These are phyloP conservation scores for Teratosphaeria epicoccoides DNA, from an alignment of 2,329 filamentous ascomycete species.

Conservation along the genomic window DNA sequence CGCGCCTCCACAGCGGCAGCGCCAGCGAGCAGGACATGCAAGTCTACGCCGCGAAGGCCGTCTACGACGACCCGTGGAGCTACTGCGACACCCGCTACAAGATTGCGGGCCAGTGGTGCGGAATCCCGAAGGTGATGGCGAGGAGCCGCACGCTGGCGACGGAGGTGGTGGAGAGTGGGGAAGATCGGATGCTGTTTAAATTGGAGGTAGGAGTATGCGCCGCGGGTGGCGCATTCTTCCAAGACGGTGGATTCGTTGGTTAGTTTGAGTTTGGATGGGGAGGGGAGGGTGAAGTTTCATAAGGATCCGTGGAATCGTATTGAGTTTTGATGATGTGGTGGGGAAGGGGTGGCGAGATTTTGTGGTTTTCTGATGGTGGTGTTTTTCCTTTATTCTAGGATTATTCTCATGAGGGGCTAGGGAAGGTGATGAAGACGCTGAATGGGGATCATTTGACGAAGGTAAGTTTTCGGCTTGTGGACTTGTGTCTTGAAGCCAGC, in stretches of 20 bases:
- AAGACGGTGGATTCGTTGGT: slow-evolving; percentile 34
- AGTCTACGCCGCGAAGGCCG: slow-evolving; percentile 36
- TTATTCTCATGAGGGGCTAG: slow-evolving; percentile 37
- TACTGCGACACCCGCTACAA: slow-evolving; percentile 43
- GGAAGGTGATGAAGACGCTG: slow-evolving; percentile 39
- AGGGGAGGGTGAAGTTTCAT: slow-evolving; percentile 36
- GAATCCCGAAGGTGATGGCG: slow-evolving; percentile 35
- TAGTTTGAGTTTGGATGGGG: slow-evolving; percentile 26
- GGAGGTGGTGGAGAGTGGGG: slow-evolving; percentile 29
- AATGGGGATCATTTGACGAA: slow-evolving; percentile 39
- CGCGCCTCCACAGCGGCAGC: slow-evolving; percentile 37
- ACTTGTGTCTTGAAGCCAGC: background rate
- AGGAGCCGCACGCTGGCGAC: slow-evolving; percentile 32
- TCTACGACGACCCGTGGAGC: slow-evolving; percentile 39
- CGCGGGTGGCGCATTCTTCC: slow-evolving; percentile 26
- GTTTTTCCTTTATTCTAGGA: slow-evolving; percentile 16
- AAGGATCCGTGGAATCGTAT: slow-evolving; percentile 43
- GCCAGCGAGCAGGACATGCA: slow-evolving; percentile 39
- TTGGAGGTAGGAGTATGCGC: slow-evolving; percentile 39
- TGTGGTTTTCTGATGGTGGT: background rate
- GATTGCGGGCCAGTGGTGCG: slow-evolving; percentile 43
- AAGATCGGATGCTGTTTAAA: slow-evolving; percentile 37
- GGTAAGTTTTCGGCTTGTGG: background rate
- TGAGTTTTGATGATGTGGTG: background rate
- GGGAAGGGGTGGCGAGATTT: background rate